Base-by-base conservation (phyloP, 2,329 filamentous ascomycete genomes). In the Trichoderma cornu-damae region DNA sequence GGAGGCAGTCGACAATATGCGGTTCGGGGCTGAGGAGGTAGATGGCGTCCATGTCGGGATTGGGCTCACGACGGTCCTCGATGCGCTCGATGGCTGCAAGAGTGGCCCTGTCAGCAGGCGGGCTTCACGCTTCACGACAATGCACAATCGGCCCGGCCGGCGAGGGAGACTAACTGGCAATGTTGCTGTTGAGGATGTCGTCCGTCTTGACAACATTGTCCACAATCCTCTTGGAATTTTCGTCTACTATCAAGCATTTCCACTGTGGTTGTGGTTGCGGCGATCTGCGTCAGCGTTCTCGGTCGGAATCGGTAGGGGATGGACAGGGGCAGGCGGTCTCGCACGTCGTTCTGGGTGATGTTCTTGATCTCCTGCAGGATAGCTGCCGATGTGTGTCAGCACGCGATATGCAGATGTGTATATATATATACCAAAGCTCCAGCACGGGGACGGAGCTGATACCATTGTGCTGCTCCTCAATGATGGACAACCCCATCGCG, bases 191-290 rank as follows among this genome's bases (percentile, higher is more conserved):
- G 75, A 99, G 87, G 64, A 99, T 95, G 68, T 96, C 90, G 83
- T 99, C 93, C 77, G 96, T 89, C 68, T 90, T 93, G 70, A 93
- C 84, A 46, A 90, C 88, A 78, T 93, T 96, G 74, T 96, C 87
- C 66, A 99, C 81, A 66, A 99, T 82, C 72, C 88, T 92, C 71
- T 87, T 86, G 70, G 90, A 92, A 57, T 79, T 80, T 64, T 89
- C 86, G 75, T 99, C 94, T 67, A 96, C 79, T 53, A 99, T 87
- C 65, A 99, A 78, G 64, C 96, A 89, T 83, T 97, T 99, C 94
- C 94, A 99, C 91, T 96, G 63, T 55, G 6, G 43, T 44, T 50
- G 37, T 14, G 30, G 43, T 44, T 50, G 37, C 16, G 30, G 37
- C 22, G 18, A 20, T 52, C 42, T 43, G 20, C 28, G 49, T 57